phyloP scores from a whole-genome alignment of 2,329 filamentous ascomycete species.

The Ophiostoma ulmi region DNA sequence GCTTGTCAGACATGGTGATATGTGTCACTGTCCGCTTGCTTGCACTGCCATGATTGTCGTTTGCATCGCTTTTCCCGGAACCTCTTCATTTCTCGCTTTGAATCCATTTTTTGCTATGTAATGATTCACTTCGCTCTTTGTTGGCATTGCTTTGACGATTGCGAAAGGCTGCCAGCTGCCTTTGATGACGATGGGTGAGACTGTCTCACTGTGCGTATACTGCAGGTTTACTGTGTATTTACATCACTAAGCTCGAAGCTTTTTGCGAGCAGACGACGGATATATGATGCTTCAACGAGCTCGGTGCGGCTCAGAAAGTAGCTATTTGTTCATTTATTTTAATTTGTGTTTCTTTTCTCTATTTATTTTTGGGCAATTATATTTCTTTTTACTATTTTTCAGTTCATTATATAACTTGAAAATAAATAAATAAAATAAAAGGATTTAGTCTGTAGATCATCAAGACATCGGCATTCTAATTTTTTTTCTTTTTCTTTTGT shows the following conservation, averaged over 20 bases:
- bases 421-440: not conserved
- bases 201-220: not conserved
- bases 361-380: not conserved
- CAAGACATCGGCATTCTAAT: not conserved
- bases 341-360: not conserved
- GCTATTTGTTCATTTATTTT: too few species aligned
- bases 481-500: not conserved
- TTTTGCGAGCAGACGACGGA: not conserved
- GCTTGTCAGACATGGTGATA: not conserved
- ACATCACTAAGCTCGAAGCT: not conserved
- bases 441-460: not conserved
- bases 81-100: not conserved
- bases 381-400: not conserved
- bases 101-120: not conserved
- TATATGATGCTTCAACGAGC: not conserved
- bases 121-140: not conserved
- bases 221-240: not conserved
- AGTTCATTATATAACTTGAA: not conserved
- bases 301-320: not conserved
- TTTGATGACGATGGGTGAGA: not conserved
- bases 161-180: not conserved
- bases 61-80: not conserved
- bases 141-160: slow-evolving; percentile 2
- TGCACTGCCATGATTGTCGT: not conserved
- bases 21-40: not conserved